A percentile compares a stretch with the other conserved stretches of the same genome.
Evolutionary conservation across 352 stramenopile species (phyloP).

Genomic region (Phytophthora pseudosyringae): DNA sequence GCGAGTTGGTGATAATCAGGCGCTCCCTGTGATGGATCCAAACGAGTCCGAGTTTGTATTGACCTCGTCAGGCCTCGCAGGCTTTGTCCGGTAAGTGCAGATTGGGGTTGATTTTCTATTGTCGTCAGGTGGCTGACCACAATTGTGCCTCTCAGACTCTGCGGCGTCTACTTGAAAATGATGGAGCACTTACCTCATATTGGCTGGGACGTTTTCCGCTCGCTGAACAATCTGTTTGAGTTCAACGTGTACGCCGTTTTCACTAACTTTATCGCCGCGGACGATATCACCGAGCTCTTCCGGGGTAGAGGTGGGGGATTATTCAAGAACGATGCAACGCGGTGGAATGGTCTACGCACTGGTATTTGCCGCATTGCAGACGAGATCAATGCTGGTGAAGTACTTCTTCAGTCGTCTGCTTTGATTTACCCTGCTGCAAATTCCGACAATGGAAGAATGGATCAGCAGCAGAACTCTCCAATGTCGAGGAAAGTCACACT

Average conservation of each 20-base stretch:
- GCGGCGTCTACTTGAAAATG: constrained; percentile 88
- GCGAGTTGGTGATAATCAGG: constrained; percentile 24
- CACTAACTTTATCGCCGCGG: constrained; percentile 60
- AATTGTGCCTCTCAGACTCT: constrained; percentile 51
- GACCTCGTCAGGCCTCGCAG: constrained; percentile 73
- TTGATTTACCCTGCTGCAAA: constrained; percentile 34
- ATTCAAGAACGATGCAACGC: constrained; percentile 32
- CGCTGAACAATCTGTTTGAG: constrained; percentile 82
- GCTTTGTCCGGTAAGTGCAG: constrained; percentile 66
- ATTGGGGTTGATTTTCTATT: neutral
- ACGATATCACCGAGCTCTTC: constrained; percentile 61
- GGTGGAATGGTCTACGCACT: constrained; percentile 50
- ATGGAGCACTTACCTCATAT: constrained; percentile 84
- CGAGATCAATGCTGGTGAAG: constrained; percentile 53
- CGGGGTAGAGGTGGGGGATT: constrained; percentile 35
- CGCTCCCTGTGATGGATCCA: constrained; percentile 35
- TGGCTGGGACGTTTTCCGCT: constrained; percentile 69
- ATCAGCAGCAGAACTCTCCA: constrained; percentile 29
- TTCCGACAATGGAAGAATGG: constrained; percentile 17
- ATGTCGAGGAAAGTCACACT: constrained; percentile 49
- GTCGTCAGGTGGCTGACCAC: neutral
- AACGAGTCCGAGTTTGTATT: constrained; percentile 69
- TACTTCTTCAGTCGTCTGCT: constrained; percentile 55
- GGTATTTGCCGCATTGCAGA: constrained; percentile 64
- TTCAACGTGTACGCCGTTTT: constrained; percentile 84